Conservation (phyloP, 2,329 filamentous ascomycete species). For the Fusarium pseudograminearum region DNA sequence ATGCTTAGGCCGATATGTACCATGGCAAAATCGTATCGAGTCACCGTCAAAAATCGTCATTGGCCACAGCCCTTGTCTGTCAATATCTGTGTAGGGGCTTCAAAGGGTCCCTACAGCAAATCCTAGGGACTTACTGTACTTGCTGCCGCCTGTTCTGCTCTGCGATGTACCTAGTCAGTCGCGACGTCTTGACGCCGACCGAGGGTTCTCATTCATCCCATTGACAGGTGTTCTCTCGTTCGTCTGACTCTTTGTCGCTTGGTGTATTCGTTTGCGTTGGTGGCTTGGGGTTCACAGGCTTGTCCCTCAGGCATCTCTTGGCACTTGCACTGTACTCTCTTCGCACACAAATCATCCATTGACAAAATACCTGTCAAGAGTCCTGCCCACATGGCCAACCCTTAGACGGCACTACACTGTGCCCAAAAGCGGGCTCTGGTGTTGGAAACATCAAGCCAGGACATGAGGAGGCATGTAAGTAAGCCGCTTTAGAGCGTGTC, state of each 20-base stretch:
- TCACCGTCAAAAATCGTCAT: slow-evolving; percentile 34
- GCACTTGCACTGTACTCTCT: slow-evolving; percentile 25
- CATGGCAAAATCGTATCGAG: slow-evolving; percentile 29
- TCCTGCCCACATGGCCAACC: slow-evolving; percentile 3
- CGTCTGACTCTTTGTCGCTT: slow-evolving; percentile 3
- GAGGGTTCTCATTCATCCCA: slow-evolving; percentile 10
- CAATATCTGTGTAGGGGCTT: slow-evolving; percentile 2
- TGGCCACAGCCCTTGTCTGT: slow-evolving; percentile 3
- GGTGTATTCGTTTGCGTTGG: slow-evolving; percentile 28
- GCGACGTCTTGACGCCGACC: background rate
- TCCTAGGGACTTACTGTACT: slow-evolving; percentile 17
- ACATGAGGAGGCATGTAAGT: background rate
- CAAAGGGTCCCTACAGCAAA: slow-evolving; percentile 32
- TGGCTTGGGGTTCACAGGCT: slow-evolving; percentile 26
- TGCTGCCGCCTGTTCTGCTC: background rate
- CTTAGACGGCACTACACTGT: slow-evolving; percentile 12
- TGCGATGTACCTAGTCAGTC: slow-evolving; percentile 5
- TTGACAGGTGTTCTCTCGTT: background rate
- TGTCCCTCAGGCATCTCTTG: slow-evolving; percentile 32
- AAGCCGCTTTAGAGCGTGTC: slow-evolving; percentile 17
- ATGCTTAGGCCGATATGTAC: slow-evolving; percentile 9
- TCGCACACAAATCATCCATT: background rate
- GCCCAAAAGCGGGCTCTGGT: slow-evolving; percentile 16
- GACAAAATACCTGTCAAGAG: slow-evolving; percentile 28
- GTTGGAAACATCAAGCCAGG: slow-evolving; percentile 9